Base-by-base conservation (phyloP, 495 filamentous ascomycete genomes). In the Friedmanniomyces simplex region DNA sequence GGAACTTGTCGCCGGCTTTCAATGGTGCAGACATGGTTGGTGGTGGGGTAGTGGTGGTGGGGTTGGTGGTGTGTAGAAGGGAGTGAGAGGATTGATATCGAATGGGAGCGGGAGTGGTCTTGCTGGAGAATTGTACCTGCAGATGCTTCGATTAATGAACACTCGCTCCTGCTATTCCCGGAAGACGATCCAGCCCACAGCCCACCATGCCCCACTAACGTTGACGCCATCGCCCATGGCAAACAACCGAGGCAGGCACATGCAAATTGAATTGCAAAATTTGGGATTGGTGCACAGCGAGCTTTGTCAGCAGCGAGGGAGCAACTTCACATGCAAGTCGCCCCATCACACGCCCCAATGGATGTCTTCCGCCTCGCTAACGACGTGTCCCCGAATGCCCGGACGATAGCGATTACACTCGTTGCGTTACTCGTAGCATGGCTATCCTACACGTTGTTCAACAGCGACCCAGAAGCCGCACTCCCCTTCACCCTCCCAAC, bases 1-100 rank as follows among this genome's bases (percentile, higher is more conserved):
- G 91, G 78, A 97, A 94, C 68, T 76, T 77, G 69, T 94, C 87
- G 67, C 90, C 91, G 65, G 80, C 76, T 66, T 88, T 83, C 34
- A 63, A 22, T 25, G 55, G 48, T 43, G 56, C 43, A 36, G 49
- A 52, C 55, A 57, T 57, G 24, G 12, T 57, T 20, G 46, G 4
- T 50, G 55, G 25, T 36, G 8, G 52, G 20, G 22, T n/a, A 16
- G n/a, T 16, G 12, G 18, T n/a, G n/a, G n/a, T n/a, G n/a, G n/a
- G n/a, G n/a, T n/a, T n/a, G 21, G 18, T 13, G 25, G 11, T 34
- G 50, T 52, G n/a, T 52, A 8, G 28, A 32, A 10, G 10, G 28
- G 10, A 32, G 28, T 4, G 4, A 13, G 3, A 7, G n/a, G 4
- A 3, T 3, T 32, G 28, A 10, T 32, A 3, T 32, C 28, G 28